Conservation (phyloP, 345 rosid species). For the Brassica cretica region DNA sequence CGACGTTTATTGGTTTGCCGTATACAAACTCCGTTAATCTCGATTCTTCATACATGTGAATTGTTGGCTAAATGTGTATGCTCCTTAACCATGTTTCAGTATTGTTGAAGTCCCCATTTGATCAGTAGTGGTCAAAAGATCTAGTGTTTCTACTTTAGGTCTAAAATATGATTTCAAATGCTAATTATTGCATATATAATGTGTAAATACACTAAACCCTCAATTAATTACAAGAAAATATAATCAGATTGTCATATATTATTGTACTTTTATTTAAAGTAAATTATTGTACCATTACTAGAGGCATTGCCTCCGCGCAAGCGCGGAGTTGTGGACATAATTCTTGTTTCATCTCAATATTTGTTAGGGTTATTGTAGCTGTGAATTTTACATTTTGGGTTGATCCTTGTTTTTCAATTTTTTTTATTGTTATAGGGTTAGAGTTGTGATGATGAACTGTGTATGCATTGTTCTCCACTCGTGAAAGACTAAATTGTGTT, state of each 20-base stretch:
- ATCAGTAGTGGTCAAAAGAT: neutral
- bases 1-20: conserved; percentile 16
- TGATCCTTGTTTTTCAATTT: too few species aligned
- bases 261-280: neutral
- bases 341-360: too few species aligned
- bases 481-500: too few species aligned
- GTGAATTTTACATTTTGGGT: too few species aligned
- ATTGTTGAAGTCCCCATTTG: neutral
- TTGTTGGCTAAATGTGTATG: neutral
- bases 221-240: neutral
- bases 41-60: neutral
- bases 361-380: too few species aligned
- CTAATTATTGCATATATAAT: neutral
- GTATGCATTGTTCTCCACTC: too few species aligned
- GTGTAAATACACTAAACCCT: neutral
- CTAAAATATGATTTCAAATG: neutral
- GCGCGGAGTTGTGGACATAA: too few species aligned
- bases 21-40: conserved; percentile 5
- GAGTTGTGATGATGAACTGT: too few species aligned
- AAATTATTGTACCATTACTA: neutral
- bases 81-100: neutral
- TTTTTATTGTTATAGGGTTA: too few species aligned
- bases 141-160: neutral
- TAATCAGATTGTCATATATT: neutral
- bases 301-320: too few species aligned